Evolutionary conservation across 1,284 basidiomycete species (phyloP).

Genomic region (Naganishia liquefaciens): DNA sequence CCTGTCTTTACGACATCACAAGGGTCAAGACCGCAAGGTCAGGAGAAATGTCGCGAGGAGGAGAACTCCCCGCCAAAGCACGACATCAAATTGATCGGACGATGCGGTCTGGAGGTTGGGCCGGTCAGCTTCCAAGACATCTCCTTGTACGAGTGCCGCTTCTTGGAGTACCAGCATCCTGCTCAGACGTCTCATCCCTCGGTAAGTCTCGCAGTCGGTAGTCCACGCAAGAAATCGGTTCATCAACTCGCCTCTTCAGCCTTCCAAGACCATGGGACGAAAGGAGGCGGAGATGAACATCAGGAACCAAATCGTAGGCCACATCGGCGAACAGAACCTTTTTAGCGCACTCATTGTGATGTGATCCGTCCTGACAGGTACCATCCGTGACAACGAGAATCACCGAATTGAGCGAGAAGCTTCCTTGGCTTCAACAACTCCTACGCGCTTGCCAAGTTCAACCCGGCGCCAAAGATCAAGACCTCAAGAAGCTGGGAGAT

Average conservation of each 20-base stretch:
- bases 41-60: constrained; percentile 1
- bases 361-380: neutral
- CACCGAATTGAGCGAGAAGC: neutral
- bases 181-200: neutral
- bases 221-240: too few species aligned
- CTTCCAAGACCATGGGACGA: neutral
- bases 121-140: constrained; percentile 19
- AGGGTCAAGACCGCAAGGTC: neutral
- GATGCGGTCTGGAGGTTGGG: constrained; percentile 14
- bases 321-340: neutral
- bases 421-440: constrained; percentile 19
- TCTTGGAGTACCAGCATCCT: constrained; percentile 3
- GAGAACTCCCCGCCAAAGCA: constrained; percentile 13
- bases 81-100: constrained; percentile 14
- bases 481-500: constrained; percentile 7
- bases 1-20: constrained; percentile 19
- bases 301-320: neutral
- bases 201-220: neutral
- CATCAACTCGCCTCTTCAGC: neutral
- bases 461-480: neutral
- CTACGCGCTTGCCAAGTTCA: neutral
- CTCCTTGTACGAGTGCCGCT: constrained; percentile 22
- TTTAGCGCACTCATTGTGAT: neutral
- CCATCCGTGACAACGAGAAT: neutral
- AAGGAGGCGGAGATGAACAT: neutral